These are phyloP conservation scores for Anthracocystis panici-leucophaei DNA, from an alignment of 1,284 basidiomycete genomes.

Conservation along the genomic window DNA sequence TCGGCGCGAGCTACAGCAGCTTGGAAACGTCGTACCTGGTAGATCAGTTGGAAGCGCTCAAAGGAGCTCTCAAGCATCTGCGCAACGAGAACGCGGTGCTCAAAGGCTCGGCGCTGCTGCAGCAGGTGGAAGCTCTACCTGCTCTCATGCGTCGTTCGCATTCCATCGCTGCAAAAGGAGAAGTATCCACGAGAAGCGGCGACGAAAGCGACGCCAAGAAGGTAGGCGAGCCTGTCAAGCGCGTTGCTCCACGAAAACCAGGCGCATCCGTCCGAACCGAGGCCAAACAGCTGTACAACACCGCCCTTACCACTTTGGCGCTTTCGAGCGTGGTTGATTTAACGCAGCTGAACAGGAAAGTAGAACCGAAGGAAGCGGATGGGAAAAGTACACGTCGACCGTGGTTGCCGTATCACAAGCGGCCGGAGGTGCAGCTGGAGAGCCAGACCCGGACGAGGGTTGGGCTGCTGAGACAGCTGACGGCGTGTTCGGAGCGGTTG, in stretches of 20 bases:
- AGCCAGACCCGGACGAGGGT: conserved; percentile 20
- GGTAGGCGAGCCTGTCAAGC: conserved; percentile 36
- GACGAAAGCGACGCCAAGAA: conserved; percentile 42
- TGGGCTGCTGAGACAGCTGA: conserved; percentile 20
- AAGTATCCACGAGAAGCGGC: conserved; percentile 17
- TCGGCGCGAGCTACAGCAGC: conserved; percentile 36
- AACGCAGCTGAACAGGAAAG: conserved; percentile 16
- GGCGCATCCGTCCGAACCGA: conserved; percentile 13
- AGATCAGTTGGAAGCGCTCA: conserved; percentile 84
- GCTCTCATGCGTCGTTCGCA: conserved; percentile 14
- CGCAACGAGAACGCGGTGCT: conserved; percentile 91
- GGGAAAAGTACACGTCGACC: conserved; percentile 14
- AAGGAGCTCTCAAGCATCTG: conserved; percentile 87
- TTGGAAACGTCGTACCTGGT: conserved; percentile 55
- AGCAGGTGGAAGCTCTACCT: conserved; percentile 81
- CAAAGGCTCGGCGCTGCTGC: conserved; percentile 86
- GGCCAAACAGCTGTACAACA: conserved; percentile 21
- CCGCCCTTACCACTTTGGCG: conserved; percentile 29
- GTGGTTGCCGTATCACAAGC: conserved; percentile 45
- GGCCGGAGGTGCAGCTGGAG: conserved; percentile 33
- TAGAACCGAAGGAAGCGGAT: neutral
- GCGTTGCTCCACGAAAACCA: neutral
- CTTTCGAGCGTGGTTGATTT: conserved; percentile 59
- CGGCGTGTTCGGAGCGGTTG: conserved; percentile 20
- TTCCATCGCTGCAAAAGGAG: neutral